These are phyloP conservation scores for Bolboschoenoplectus hybrid DNA, from an alignment of 202 grass and related monocot species.

Conservation along the genomic window DNA sequence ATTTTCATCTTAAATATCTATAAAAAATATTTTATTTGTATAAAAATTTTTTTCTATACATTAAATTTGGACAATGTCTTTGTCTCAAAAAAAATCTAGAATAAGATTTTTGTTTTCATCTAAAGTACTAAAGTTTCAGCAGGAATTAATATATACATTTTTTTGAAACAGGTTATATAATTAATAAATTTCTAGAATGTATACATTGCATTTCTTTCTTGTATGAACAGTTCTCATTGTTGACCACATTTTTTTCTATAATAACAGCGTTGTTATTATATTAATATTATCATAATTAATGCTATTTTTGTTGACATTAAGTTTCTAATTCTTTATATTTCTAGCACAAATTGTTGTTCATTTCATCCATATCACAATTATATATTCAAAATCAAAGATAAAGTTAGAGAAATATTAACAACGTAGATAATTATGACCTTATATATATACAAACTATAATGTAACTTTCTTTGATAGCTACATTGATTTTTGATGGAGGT, in stretches of 20 bases:
- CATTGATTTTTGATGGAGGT: not conserved
- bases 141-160: too few relatives aligned
- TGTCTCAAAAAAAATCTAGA: too few relatives aligned
- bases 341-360: not conserved
- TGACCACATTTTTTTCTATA: not conserved
- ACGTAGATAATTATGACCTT: conserved; percentile 12
- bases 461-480: conserved; percentile 23
- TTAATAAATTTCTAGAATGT: too few relatives aligned
- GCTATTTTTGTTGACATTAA: not conserved
- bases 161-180: too few relatives aligned
- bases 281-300: not conserved
- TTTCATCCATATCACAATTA: not conserved
- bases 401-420: not conserved
- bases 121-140: too few relatives aligned
- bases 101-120: too few relatives aligned
- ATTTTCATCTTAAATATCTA: too few relatives aligned
- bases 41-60: too few relatives aligned
- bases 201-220: not conserved
- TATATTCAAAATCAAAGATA: not conserved
- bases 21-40: too few relatives aligned
- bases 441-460: not conserved
- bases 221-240: not conserved
- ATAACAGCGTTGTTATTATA: not conserved
- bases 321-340: not conserved
- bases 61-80: too few relatives aligned